Conservation (phyloP, 169 alveolate genomes). For the Babesia gibsoni region DNA sequence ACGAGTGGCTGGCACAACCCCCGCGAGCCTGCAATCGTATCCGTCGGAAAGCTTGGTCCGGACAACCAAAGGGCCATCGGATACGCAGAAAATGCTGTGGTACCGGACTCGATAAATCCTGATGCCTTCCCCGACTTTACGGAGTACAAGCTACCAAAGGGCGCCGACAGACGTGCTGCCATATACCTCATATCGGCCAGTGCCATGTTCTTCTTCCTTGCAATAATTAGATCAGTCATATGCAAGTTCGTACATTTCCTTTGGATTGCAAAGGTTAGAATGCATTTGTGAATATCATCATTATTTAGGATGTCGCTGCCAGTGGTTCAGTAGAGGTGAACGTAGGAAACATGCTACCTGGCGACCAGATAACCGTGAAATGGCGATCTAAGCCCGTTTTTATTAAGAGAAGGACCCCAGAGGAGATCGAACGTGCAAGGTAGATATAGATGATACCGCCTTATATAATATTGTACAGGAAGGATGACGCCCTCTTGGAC, state of each 20-base stretch:
- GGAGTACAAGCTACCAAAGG: slow-evolving; percentile 78
- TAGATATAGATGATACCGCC: not conserved
- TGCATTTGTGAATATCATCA: not conserved
- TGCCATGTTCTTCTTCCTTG: slow-evolving; percentile 72
- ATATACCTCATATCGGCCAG: slow-evolving; percentile 79
- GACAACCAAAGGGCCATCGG: slow-evolving; percentile 85
- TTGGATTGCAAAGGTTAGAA: slow-evolving; percentile 75
- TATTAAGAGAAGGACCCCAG: slow-evolving; percentile 79
- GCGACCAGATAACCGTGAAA: slow-evolving; percentile 78
- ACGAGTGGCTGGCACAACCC: slow-evolving; percentile 84
- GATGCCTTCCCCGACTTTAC: slow-evolving; percentile 83
- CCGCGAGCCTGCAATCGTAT: slow-evolving; percentile 84
- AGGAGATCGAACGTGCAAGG: slow-evolving; percentile 79
- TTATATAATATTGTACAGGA: slow-evolving; percentile 24
- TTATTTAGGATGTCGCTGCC: slow-evolving; percentile 68
- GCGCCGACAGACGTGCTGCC: slow-evolving; percentile 80
- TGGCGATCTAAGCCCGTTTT: slow-evolving; percentile 86
- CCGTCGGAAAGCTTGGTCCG: slow-evolving; percentile 82
- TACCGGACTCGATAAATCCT: slow-evolving; percentile 79
- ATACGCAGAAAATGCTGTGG: slow-evolving; percentile 77
- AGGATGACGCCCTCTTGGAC: slow-evolving; percentile 76
- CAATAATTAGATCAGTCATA: slow-evolving; percentile 73
- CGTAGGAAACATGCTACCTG: slow-evolving; percentile 76
- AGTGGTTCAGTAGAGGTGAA: slow-evolving; percentile 82
- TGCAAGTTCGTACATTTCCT: slow-evolving; percentile 78